A percentile compares a stretch with the other conserved stretches of the same genome.
phyloP scores from a whole-genome alignment of 257 asterid species.

The Anisodus tanguticus region DNA sequence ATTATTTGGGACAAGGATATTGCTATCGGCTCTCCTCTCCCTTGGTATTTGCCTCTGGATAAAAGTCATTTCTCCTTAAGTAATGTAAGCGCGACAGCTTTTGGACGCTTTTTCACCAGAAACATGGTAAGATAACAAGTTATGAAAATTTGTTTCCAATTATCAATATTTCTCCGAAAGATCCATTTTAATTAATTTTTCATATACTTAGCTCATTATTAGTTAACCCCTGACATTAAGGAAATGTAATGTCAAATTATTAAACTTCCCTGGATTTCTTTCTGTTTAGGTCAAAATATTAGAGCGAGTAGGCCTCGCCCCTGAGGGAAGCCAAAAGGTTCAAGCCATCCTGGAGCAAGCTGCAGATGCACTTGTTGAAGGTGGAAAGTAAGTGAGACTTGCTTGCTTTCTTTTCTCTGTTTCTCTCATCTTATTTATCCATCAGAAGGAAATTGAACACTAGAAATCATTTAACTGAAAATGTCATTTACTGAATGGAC shows the following conservation, averaged over 20 bases:
- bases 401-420: not conserved
- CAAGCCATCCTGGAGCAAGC: constrained; percentile 33
- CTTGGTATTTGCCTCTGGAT: constrained; percentile 34
- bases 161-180: not conserved
- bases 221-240: not conserved
- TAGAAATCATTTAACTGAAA: not conserved
- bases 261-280: constrained; percentile 2
- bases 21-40: constrained; percentile 27
- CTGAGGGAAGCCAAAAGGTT: constrained; percentile 33
- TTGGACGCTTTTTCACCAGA: constrained; percentile 35
- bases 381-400: constrained; percentile 28
- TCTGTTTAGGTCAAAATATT: constrained; percentile 29
- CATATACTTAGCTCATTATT: not conserved
- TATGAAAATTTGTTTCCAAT: not conserved
- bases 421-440: not conserved
- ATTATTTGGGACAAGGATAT: constrained; percentile 34
- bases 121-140: constrained; percentile 31
- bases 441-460: not conserved
- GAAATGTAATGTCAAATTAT: not conserved
- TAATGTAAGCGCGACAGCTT: constrained; percentile 27
- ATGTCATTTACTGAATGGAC: not conserved
- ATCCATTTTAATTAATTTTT: not conserved
- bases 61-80: constrained; percentile 29
- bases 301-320: constrained; percentile 30
- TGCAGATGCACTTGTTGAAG: constrained; percentile 32